Conservation (phyloP, 2,329 filamentous ascomycete genomes). For the Simplicillium sp. region DNA sequence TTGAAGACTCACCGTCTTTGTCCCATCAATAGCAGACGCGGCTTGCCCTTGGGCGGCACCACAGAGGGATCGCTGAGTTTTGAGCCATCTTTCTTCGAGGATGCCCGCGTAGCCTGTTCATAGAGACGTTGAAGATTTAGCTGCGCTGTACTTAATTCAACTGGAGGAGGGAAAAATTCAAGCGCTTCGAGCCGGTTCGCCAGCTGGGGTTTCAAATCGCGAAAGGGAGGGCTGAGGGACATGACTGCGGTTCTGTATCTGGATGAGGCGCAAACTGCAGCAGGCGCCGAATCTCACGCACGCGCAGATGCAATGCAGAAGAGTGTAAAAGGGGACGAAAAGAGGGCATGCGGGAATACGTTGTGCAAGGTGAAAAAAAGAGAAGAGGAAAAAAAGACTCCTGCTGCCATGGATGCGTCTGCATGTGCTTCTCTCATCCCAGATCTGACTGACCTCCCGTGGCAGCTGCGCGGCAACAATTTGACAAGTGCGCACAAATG, state of each 20-base stretch:
- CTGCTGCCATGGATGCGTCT: too few species aligned
- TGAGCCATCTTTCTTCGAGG: slow-evolving; percentile 37
- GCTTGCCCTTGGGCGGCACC: slow-evolving; percentile 57
- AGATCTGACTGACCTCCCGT: too few species aligned
- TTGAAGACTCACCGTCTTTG: slow-evolving; percentile 70
- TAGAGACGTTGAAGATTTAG: slow-evolving; percentile 55
- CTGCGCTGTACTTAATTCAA: slow-evolving; percentile 39
- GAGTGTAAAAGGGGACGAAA: too few species aligned
- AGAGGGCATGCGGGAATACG: too few species aligned
- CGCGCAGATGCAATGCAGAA: too few species aligned
- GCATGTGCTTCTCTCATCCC: too few species aligned
- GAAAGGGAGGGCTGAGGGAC: slow-evolving; percentile 22
- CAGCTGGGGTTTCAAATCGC: slow-evolving; percentile 14
- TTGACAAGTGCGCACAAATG: too few species aligned
- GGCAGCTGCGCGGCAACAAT: too few species aligned
- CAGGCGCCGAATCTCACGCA: too few species aligned
- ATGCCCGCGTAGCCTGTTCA: slow-evolving; percentile 48
- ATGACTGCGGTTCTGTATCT: slow-evolving; percentile 11
- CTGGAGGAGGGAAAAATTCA: too few species aligned
- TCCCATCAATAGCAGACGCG: slow-evolving; percentile 86
- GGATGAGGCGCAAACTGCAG: not conserved
- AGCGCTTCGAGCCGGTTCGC: slow-evolving; percentile 17
- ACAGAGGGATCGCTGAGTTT: slow-evolving; percentile 33
- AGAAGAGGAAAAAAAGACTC: too few species aligned
- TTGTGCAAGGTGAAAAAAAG: too few species aligned